Conservation (phyloP, 2,329 filamentous ascomycete species). For the Paracamarosporium sp. region DNA sequence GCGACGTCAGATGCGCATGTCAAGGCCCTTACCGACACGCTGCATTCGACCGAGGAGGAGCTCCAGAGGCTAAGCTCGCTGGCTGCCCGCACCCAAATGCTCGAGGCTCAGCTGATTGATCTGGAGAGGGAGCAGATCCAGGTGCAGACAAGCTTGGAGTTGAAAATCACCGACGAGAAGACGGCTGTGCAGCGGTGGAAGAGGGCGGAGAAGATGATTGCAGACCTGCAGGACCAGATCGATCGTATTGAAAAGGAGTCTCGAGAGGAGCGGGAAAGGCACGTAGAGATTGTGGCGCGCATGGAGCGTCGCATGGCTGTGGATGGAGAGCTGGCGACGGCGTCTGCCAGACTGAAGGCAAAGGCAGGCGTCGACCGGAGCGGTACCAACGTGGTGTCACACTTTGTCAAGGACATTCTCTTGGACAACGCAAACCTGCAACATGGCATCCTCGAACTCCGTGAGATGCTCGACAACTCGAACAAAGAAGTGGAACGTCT, state of each 20-base stretch:
- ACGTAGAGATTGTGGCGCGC: conserved; percentile 79
- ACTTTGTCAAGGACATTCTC: conserved; percentile 94
- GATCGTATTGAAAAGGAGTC: conserved; percentile 88
- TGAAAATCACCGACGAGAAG: conserved; percentile 76
- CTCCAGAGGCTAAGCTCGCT: conserved; percentile 76
- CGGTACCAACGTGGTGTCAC: conserved; percentile 79
- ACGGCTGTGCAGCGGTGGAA: conserved; percentile 84
- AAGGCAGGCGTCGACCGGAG: conserved; percentile 66
- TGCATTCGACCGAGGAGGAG: conserved; percentile 79
- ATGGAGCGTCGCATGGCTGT: conserved; percentile 85
- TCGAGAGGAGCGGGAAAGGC: conserved; percentile 78
- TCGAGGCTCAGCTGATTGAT: conserved; percentile 79
- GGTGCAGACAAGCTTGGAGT: conserved; percentile 71
- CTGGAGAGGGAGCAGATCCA: conserved; percentile 82
- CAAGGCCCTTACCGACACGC: conserved; percentile 74
- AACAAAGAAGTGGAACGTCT: conserved; percentile 93
- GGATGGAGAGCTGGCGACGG: conserved; percentile 80
- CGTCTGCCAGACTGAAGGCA: conserved; percentile 79
- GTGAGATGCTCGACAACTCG: conserved; percentile 87
- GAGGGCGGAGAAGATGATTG: conserved; percentile 80
- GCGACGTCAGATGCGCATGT: conserved; percentile 81
- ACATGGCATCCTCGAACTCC: conserved; percentile 86
- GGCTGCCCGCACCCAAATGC: conserved; percentile 74
- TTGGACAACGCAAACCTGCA: conserved; percentile 96
- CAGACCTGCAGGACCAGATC: conserved; percentile 82